Percentiles rank a stretch among this genome's conserved stretches.
Evolutionary conservation across 202 grass and related monocot genomes (phyloP).

Genomic region (Dendrocalamus latiflorus): DNA sequence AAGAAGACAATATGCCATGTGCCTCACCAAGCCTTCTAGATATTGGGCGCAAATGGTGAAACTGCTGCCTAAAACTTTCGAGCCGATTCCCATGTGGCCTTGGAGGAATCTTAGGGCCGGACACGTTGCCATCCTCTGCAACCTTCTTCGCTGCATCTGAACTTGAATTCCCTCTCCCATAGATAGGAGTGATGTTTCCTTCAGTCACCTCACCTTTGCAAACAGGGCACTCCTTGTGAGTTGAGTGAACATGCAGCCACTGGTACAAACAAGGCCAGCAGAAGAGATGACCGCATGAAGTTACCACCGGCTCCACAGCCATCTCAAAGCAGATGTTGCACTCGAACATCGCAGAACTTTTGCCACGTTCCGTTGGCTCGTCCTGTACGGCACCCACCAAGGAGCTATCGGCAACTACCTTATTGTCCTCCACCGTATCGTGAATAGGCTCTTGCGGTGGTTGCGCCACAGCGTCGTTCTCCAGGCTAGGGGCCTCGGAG

Average conservation of each 20-base stretch:
- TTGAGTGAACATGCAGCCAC: conserved; percentile 86
- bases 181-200: conserved; percentile 78
- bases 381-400: conserved; percentile 17
- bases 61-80: conserved; percentile 90
- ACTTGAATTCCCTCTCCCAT: conserved; percentile 73
- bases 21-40: conserved; percentile 77
- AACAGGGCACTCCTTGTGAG: conserved; percentile 86
- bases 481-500: conserved; percentile 33
- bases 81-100: conserved; percentile 74
- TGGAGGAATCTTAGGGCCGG: conserved; percentile 57
- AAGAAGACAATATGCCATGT: conserved; percentile 52
- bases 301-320: conserved; percentile 82
- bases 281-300: conserved; percentile 91
- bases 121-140: conserved; percentile 41
- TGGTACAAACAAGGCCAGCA: conserved; percentile 98
- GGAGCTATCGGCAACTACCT: conserved; percentile 24
- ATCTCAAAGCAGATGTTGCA: conserved; percentile 96
- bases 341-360: conserved; percentile 66
- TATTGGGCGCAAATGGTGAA: conserved; percentile 71
- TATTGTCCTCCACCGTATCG: conserved; percentile 35
- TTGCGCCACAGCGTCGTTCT: conserved; percentile 14
- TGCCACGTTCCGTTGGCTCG: conserved; percentile 48
- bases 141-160: conserved; percentile 43
- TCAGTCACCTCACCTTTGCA: conserved; percentile 97
- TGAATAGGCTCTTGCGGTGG: conserved; percentile 30